Evolutionary conservation across 768 basidiomycete genomes (phyloP).

Genomic region (Auricularia sp.): DNA sequence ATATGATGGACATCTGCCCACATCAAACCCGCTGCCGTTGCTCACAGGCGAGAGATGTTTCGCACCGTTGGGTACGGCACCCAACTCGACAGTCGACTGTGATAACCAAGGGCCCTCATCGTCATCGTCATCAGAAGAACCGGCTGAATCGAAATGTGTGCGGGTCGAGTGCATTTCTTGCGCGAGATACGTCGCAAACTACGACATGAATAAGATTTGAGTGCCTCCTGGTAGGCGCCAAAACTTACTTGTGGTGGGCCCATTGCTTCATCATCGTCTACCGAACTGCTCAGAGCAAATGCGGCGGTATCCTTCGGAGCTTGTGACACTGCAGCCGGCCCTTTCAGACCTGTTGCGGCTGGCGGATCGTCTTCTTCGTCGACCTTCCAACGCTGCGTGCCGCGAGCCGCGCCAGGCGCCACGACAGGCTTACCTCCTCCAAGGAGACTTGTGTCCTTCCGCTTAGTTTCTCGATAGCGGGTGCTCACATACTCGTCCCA

Average conservation of each 20-base stretch:
- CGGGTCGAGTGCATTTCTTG: conserved; percentile 54
- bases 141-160: conserved; percentile 15
- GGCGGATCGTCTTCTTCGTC: conserved; percentile 47
- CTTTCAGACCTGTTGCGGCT: conserved; percentile 30
- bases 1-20: conserved; percentile 13
- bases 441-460: conserved; percentile 64
- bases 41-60: conserved; percentile 31
- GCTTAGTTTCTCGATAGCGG: conserved; percentile 77
- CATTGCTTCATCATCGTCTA: conserved; percentile 32
- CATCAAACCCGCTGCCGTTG: conserved; percentile 37
- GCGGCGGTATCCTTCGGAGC: conserved; percentile 50
- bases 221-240: background rate
- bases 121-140: conserved; percentile 48
- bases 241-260: conserved; percentile 35
- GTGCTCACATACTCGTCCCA: conserved; percentile 90
- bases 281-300: conserved; percentile 36
- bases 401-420: conserved; percentile 11
- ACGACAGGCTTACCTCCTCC: conserved; percentile 78
- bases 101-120: conserved; percentile 67
- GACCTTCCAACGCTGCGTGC: conserved; percentile 48
- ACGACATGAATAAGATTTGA: background rate
- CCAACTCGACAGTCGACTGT: conserved; percentile 59
- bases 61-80: conserved; percentile 38
- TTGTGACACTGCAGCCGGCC: conserved; percentile 31
- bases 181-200: conserved; percentile 76